Evolutionary conservation across 306 rosid species (phyloP), one percentile per base, ranked within the genome.

Genomic region (Vigna angularis): DNA sequence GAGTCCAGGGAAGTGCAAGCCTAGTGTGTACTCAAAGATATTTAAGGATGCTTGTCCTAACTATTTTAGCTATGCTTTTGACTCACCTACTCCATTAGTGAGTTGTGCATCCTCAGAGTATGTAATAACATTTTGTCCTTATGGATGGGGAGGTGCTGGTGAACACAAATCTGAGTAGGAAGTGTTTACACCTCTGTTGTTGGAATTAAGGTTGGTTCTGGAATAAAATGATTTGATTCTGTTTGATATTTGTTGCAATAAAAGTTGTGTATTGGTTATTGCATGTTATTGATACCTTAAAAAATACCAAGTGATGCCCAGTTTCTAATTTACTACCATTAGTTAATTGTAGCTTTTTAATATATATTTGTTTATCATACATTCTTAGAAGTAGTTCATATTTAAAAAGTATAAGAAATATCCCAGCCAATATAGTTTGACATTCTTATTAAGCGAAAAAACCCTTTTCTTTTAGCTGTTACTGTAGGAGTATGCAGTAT

Each of bases 41-140:
- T 91, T 95, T 80, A 95, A 95, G 86, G 87, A 87, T 1, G 96
- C 90, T 20, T 95, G 98, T 73, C 98, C 96, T 0, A 47, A 67
- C 55, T 95, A 92, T 77, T 88, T 86, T 75, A 91, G 93, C 65
- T 95, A 88, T 72, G 97, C 99, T 44, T 95, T 83, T 76, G 97
- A 95, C 50, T 52, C 87, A 32, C 90, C 99, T 10, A 36, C 88
- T 42, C 91, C 99, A 0, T 75, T 93, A 86, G 89, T 76, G 52
- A 89, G 81, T 16, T 93, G 97, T 81, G 75, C 83, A 2, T 83
- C 93, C 0, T 82, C 57, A 1, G 94, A 88, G 64, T 91, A 80
- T 59, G 55, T 81, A 7, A 36, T 93, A 26, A 89, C 96, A 22
- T 93, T 95, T 76, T 95, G 99, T 71, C 98, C 98, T 14, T 79